Base-by-base conservation (phyloP, 495 filamentous ascomycete genomes). In the Niebla homalea region DNA sequence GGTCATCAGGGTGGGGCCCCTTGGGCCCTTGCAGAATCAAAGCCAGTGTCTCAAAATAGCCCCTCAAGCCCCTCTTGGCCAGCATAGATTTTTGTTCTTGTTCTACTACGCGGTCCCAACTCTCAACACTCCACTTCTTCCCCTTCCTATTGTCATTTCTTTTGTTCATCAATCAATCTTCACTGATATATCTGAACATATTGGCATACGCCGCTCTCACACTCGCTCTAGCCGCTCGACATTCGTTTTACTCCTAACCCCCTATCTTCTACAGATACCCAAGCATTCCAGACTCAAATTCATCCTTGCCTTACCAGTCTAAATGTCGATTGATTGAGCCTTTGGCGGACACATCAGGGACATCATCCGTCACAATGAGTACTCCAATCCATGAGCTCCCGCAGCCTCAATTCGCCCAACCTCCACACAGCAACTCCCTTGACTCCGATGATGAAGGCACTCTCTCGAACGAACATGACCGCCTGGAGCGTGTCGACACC, bases 321-420 rank as follows among this genome's bases (percentile, higher is more conserved):
- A 42, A 6, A 42, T 23, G 18, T 20, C 39, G 39, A 11, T 42
- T 42, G 39, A 42, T 42, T 32, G 29, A 32, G 29, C 29, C 29
- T 5, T 32, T 32, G 5, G 14, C 8, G 15, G n/a, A 42, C 11
- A 1, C 5, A 42, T 14, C 29, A 32, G 29, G 14, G 10, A 32
- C 10, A 14, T 40, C 19, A 46, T 29, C 57, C 55, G 60, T 65
- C 65, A 66, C 43, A 37, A 81, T 81, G 77, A 67, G 71, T 12
- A 71, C 70, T n/a, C 75, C 77, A 8, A 57, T 68, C 4, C 65
- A 73, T 43, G 74, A 79, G 53, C 43, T 62, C 42, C 57, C 56
- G 18, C 62, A 71, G 41, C 69, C 67, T 19, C 55, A 55, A 3
- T 66, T 64, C 50, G 21, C 43, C 21, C 63, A 52, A 3, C 55